phyloP scores from a whole-genome alignment of 371 early-diverging fungal species.

The Amoeboaphelidium protococcarum region DNA sequence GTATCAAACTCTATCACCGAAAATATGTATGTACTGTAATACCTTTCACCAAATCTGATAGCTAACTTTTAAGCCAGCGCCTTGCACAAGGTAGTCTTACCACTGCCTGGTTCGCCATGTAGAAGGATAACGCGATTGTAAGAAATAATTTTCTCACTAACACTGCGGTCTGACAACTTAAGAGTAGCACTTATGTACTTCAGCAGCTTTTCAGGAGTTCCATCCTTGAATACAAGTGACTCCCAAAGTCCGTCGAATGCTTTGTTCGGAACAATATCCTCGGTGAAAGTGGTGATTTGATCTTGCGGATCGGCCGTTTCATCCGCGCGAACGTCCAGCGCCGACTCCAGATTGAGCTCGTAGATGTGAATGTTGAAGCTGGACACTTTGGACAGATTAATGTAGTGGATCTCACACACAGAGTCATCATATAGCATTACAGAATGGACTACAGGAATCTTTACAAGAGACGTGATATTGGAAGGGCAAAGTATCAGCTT shows the following conservation, averaged over 20 bases:
- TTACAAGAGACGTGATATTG: too few species aligned
- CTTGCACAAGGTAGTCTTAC: conserved; percentile 17
- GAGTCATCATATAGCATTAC: too few species aligned
- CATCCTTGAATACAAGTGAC: background rate
- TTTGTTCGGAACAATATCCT: background rate
- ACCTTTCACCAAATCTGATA: conserved; percentile 1
- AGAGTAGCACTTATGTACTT: background rate
- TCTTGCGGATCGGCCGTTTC: too few species aligned
- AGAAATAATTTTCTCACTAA: background rate
- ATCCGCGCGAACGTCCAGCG: too few species aligned
- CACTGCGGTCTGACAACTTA: background rate
- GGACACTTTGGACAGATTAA: too few species aligned
- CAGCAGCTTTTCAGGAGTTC: background rate
- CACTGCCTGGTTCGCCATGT: conserved; percentile 21
- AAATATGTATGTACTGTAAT: too few species aligned
- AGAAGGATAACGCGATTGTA: conserved; percentile 6
- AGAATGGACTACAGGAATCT: too few species aligned
- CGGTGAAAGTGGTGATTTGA: background rate
- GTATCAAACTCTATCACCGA: too few species aligned
- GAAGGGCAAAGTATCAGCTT: too few species aligned
- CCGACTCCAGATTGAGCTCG: too few species aligned
- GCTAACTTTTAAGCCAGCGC: conserved; percentile 7
- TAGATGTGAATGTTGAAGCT: too few species aligned
- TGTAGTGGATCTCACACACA: too few species aligned
- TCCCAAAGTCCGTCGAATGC: background rate